phyloP scores from a whole-genome alignment of 768 basidiomycete species.

The Pleurotus djamor region DNA sequence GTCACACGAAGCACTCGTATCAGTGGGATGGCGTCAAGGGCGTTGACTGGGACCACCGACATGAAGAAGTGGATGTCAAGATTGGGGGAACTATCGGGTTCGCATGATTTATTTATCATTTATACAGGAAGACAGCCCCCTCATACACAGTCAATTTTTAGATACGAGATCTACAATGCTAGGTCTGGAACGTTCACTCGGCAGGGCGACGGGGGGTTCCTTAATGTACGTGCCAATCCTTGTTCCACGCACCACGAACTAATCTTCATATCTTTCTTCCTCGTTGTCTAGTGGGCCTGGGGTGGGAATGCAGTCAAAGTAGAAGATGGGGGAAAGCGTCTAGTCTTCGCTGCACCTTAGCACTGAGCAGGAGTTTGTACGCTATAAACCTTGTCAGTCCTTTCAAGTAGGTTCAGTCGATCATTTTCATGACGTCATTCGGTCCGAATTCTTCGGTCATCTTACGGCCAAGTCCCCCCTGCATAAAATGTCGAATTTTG shows the following conservation, averaged over 20 bases:
- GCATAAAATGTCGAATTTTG: no score
- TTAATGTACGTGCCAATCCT: neutral
- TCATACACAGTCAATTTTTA: neutral
- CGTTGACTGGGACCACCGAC: constrained; percentile 9
- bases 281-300: neutral
- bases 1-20: constrained; percentile 3
- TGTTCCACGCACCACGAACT: neutral
- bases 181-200: neutral
- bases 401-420: no score
- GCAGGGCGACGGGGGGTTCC: constrained; percentile 2
- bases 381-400: no score
- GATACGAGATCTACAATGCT: constrained; percentile 9
- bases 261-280: no score
- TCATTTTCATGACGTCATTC: no score
- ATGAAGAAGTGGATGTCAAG: constrained; percentile 10
- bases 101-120: neutral
- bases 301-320: neutral
- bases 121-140: neutral
- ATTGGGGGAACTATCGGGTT: constrained; percentile 8
- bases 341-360: neutral
- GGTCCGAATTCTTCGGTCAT: no score
- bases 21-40: constrained; percentile 1
- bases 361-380: no score
- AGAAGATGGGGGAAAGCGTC: neutral
- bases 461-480: no score